Percentiles rank a stretch among this genome's conserved stretches.
Conservation (phyloP, 78 protist genomes). For the Mastigamoeba balamuthi region DNA sequence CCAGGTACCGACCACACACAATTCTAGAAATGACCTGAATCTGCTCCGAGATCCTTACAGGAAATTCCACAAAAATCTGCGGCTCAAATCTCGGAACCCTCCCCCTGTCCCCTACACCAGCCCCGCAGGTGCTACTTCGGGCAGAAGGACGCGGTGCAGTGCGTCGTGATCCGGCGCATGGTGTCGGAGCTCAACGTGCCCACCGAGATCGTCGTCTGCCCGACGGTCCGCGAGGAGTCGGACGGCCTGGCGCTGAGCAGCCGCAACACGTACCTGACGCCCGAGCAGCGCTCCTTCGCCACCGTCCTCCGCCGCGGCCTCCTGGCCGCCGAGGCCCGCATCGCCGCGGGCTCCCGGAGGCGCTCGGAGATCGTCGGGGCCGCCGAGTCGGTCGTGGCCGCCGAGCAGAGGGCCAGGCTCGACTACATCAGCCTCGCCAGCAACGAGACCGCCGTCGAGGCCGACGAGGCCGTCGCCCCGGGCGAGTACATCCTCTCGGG, state of each 20-base stretch:
- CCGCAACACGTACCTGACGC: constrained; percentile 26
- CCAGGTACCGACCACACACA: too few species aligned
- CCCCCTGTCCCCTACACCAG: too few species aligned
- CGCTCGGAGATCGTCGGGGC: background rate
- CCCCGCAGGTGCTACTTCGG: constrained; percentile 49
- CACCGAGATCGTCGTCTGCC: constrained; percentile 14
- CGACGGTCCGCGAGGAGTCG: constrained; percentile 47
- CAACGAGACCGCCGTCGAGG: constrained; percentile 1
- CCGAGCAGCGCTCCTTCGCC: constrained; percentile 19
- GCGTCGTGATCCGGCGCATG: constrained; percentile 33
- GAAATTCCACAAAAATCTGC: too few species aligned
- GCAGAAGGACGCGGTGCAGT: constrained; percentile 75
- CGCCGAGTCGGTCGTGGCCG: background rate
- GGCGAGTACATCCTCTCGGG: constrained; percentile 4
- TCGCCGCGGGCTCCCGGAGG: background rate
- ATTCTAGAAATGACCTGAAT: too few species aligned
- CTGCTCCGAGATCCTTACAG: too few species aligned
- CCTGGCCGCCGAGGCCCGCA: background rate
- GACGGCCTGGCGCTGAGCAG: constrained; percentile 65
- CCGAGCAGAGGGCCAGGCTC: background rate
- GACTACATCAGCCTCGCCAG: constrained; percentile 20
- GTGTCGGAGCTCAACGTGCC: constrained; percentile 35
- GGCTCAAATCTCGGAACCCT: too few species aligned
- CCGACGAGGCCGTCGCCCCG: background rate
- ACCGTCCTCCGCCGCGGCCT: constrained; percentile 6